phyloP scores from a whole-genome alignment of 2,329 filamentous ascomycete genomes.

The Diaporthe australafricana region DNA sequence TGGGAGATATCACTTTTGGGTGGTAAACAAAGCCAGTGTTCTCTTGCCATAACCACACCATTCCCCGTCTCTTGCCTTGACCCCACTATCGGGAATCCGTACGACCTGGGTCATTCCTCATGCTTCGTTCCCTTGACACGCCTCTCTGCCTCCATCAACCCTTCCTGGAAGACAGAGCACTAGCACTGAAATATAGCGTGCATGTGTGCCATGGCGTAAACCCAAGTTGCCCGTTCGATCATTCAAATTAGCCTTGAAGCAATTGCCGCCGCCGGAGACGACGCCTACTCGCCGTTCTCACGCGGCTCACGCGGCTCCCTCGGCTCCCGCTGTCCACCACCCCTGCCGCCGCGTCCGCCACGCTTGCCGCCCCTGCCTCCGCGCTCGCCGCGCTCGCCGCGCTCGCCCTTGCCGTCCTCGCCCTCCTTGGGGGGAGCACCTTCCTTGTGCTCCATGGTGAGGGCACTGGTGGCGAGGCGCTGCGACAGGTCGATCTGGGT shows the following conservation, averaged over 20 bases:
- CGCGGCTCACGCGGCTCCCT: slow-evolving; percentile 63
- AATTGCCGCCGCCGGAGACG: not conserved
- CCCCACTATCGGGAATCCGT: not conserved
- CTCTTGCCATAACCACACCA: slow-evolving; percentile 13
- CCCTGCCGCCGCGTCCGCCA: slow-evolving; percentile 55
- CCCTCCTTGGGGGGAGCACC: slow-evolving; percentile 48
- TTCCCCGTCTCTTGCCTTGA: not conserved
- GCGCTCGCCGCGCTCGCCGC: slow-evolving; percentile 56
- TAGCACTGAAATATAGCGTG: not conserved
- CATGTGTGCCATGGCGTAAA: not conserved
- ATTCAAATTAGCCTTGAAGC: not conserved
- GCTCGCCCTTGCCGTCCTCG: slow-evolving; percentile 56
- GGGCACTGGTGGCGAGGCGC: slow-evolving; percentile 84
- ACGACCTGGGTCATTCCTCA: slow-evolving; percentile 18
- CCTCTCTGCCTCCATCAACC: not conserved
- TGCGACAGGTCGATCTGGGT: slow-evolving; percentile 99
- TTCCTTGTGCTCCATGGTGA: slow-evolving; percentile 64
- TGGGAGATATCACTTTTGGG: slow-evolving; percentile 35
- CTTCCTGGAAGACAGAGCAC: not conserved
- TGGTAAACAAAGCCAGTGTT: slow-evolving; percentile 26
- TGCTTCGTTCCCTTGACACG: not conserved
- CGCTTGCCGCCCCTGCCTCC: slow-evolving; percentile 57
- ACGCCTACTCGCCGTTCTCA: slow-evolving; percentile 50
- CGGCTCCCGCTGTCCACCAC: slow-evolving; percentile 62
- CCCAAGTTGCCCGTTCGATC: not conserved